These are phyloP conservation scores for Penicillium sp. DNA, from an alignment of 2,329 filamentous ascomycete genomes.

Conservation along the genomic window DNA sequence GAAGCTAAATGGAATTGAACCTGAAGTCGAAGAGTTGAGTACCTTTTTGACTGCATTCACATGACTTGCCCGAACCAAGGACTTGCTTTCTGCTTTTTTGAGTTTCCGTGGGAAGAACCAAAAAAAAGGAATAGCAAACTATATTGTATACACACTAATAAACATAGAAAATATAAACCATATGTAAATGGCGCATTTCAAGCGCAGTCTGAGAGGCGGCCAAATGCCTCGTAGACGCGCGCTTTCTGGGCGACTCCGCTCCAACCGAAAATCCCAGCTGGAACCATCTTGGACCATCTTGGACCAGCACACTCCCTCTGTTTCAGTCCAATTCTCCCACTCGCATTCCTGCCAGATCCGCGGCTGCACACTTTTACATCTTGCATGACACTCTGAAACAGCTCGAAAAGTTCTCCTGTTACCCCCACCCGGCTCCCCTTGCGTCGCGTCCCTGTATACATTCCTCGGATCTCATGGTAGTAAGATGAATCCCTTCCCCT, in stretches of 20 bases:
- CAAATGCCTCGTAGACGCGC: conserved; percentile 1
- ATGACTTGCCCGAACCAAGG: no score
- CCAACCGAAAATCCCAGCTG: no score
- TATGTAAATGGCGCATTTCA: background rate
- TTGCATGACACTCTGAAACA: conserved; percentile 1
- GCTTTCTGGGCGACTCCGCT: conserved; percentile 1
- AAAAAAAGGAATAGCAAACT: no score
- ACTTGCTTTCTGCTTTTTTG: no score
- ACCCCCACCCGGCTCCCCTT: conserved; percentile 25
- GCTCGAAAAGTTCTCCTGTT: conserved; percentile 10
- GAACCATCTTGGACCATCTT: no score
- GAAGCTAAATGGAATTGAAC: no score
- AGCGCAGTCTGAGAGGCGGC: background rate
- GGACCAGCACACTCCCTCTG: no score
- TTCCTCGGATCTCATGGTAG: conserved; percentile 40
- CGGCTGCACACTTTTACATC: background rate
- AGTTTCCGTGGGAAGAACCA: no score
- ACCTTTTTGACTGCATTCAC: no score
- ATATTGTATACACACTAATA: no score
- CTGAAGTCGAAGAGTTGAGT: no score
- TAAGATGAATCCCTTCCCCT: conserved; percentile 27
- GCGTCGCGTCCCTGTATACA: conserved; percentile 30
- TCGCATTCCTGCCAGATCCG: conserved; percentile 6
- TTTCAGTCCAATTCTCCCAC: conserved; percentile 7
- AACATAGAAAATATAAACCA: background rate